Base-by-base conservation (phyloP, 352 stramenopile genomes). In the Pythium pyrilobum region DNA sequence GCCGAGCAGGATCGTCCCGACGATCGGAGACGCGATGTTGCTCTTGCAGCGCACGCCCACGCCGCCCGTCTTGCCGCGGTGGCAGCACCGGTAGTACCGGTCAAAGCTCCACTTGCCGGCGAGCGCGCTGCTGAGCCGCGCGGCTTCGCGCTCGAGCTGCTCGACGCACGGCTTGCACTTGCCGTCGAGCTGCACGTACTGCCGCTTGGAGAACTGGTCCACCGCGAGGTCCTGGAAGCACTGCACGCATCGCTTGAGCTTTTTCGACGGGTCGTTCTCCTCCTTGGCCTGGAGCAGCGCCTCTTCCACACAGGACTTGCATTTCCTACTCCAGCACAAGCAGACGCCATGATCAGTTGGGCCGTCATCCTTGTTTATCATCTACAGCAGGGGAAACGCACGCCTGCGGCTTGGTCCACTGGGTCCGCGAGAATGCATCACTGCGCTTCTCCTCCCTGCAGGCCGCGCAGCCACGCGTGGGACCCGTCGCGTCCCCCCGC, bases 221-320 rank as follows among this genome's bases (percentile, higher is more conserved):
- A 81, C 81, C 0, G 70, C 49, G n/a, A 86, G 55, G 34, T 77
- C 74, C 44, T 81, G 74, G 57, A 89, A 90, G 69, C 80, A 90
- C 60, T 90, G 80, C 21, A 87, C 68, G 46, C 80, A 90, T 18
- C 71, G 69, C 51, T 89, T 89, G 21, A 81, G 56, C 12, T 74
- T 65, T 21, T 59, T 40, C 27, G 60, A 64, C 13, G 43, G 37
- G 18, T 64, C 51, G 11, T 48, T 37, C 32, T 76, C 57, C 10
- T 53, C 25, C 13, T 65, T 34, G 7, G 56, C 32, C 31, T 58
- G 29, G 34, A 62, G 55, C 1, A 74, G 47, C 63, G 61, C 53
- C 10, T 52, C 38, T 2, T 64, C 61, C 20, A 89, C 72, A 38
- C 77, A 90, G 3, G 41, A n/a, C 18, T 69, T 71, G 55, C 80